phyloP scores from a whole-genome alignment of 2,329 filamentous ascomycete species.

The Xylaria sp. region DNA sequence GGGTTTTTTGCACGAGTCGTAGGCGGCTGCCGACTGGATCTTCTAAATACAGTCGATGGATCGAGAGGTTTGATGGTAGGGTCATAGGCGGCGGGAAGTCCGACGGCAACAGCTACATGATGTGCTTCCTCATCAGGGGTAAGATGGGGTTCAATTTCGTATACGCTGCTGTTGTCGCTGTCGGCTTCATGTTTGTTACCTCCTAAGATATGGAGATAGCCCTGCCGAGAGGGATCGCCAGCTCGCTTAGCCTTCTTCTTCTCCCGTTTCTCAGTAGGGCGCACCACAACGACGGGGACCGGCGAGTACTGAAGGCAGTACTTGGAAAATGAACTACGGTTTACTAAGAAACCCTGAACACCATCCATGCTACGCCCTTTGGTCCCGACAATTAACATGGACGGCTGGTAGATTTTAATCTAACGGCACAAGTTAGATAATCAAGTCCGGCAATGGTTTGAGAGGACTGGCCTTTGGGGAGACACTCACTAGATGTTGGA shows the following conservation, averaged over 20 bases:
- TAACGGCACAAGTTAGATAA: constrained; percentile 43
- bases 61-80: constrained; percentile 66
- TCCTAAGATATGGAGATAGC: constrained; percentile 78
- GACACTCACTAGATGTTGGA: constrained; percentile 79
- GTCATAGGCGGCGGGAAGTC: constrained; percentile 66
- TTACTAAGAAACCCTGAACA: constrained; percentile 82
- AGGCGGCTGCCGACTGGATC: constrained; percentile 27
- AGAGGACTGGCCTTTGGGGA: not conserved
- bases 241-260: constrained; percentile 89
- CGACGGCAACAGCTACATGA: constrained; percentile 66
- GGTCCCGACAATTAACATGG: constrained; percentile 89
- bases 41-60: constrained; percentile 37
- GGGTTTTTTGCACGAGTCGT: constrained; percentile 41
- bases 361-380: constrained; percentile 83
- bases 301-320: constrained; percentile 94
- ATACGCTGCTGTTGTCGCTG: constrained; percentile 57
- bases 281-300: constrained; percentile 89
- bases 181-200: constrained; percentile 64
- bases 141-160: constrained; percentile 60
- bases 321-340: constrained; percentile 83
- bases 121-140: constrained; percentile 68
- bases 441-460: not conserved
- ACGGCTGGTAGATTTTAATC: constrained; percentile 92
- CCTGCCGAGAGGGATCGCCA: constrained; percentile 75
- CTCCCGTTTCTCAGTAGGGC: constrained; percentile 83